Evolutionary conservation across 768 basidiomycete genomes (phyloP).

Genomic region (Rhodotorula graminis): DNA sequence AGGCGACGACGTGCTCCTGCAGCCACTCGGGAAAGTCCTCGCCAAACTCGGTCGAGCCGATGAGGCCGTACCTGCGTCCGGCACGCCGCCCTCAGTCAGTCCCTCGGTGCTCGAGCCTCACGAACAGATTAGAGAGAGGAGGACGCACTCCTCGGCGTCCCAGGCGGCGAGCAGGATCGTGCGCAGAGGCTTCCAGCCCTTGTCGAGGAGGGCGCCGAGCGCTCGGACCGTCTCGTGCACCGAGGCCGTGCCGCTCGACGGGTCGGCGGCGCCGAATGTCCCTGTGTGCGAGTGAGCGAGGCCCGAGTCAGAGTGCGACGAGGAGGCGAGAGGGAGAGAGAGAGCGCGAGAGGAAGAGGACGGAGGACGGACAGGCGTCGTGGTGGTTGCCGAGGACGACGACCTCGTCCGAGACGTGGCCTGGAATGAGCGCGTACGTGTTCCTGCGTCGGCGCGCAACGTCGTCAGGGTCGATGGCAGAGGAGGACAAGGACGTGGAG

Average conservation of each 20-base stretch:
- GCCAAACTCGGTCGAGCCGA: conserved; percentile 85
- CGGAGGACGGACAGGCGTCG: conserved; percentile 56
- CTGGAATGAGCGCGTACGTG: conserved; percentile 74
- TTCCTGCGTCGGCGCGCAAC: conserved; percentile 52
- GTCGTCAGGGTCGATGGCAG: no score
- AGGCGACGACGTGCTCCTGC: conserved; percentile 70
- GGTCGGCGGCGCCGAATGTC: conserved; percentile 68
- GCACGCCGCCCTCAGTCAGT: neutral
- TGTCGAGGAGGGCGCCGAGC: conserved; percentile 61
- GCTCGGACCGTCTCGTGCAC: conserved; percentile 72
- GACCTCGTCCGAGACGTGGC: conserved; percentile 75
- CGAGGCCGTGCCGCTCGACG: conserved; percentile 71
- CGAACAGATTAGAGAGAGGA: no score
- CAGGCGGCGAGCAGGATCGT: conserved; percentile 69
- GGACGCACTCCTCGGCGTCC: conserved; percentile 62
- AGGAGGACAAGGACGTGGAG: no score
- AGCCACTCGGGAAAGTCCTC: conserved; percentile 87
- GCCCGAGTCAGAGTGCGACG: no score
- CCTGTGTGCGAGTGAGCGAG: neutral
- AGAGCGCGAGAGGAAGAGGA: neutral
- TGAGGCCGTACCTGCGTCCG: conserved; percentile 57
- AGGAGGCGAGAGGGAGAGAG: neutral
- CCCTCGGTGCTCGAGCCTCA: no score
- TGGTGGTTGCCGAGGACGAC: conserved; percentile 83
- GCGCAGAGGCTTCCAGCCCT: conserved; percentile 78